Evolutionary conservation across 2,329 filamentous ascomycete genomes (phyloP), one percentile per base, ranked within the genome.

Genomic region (Ophiocordyceps camponoti-saundersi): DNA sequence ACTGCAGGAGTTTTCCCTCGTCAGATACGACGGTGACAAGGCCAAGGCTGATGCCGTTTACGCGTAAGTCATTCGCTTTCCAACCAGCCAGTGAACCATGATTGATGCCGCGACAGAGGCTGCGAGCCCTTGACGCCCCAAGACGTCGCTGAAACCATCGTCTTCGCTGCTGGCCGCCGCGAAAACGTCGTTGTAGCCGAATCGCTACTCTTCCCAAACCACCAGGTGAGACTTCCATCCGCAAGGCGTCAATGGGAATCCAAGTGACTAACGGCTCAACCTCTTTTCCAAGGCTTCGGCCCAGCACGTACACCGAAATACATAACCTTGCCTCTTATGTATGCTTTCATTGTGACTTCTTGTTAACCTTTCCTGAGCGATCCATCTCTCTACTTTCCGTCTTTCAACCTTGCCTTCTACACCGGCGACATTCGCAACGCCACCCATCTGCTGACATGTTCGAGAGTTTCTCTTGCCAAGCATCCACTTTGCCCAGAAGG

Each of bases 141-240:
- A 45, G 89, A 95, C 58, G 88, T 95, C 58, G 89, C 89, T 13
- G 89, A 95, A 66, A 73, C 93, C 29, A 72, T 95, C 32, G 88
- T 95, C 8, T 95, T 95, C 59, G 73, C 83, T 2, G 87, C 84
- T 4, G 82, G 83, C 3, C 76, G 89, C 56, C 77, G 82, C 55
- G 86, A 95, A 67, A 95, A 95, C 60, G 86, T 95, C 6, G 86
- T 95, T 20, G 65, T 95, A 54, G 89, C 89, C 20, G 89, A 95
- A 65, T 83, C 85, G 6, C 66, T 95, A 50, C 70, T 95, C 46
- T 95, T 83, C 65, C 89, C 89, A 6, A 92, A 82, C 57, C 88
- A 95, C 60, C 89, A 95, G 75, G 87, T 87, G 53, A 51, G 58
- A 12, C 42, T 6, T 20, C n/a, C 4, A 6, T 16, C 32, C 21